A percentile compares a stretch with the other conserved stretches of the same genome.
Evolutionary conservation across 1,284 basidiomycete genomes (phyloP).

Genomic region (Marasmius sp.): DNA sequence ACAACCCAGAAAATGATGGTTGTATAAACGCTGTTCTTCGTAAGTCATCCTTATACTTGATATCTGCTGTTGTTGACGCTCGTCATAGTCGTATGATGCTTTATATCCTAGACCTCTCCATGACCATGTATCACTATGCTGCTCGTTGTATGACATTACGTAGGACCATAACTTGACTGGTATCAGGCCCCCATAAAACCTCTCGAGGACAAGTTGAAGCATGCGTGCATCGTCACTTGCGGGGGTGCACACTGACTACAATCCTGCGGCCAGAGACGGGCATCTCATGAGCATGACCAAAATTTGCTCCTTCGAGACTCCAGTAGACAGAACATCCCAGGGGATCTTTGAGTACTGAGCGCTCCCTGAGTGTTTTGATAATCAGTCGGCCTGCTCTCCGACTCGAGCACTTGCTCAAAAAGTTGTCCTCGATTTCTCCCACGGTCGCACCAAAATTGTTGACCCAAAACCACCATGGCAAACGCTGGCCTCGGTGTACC

Average conservation of each 20-base stretch:
- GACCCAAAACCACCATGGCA: constrained; percentile 33
- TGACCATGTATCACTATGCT: not conserved
- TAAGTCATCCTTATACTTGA: constrained; percentile 37
- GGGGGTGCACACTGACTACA: no score
- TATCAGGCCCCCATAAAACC: no score
- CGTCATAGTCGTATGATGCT: constrained; percentile 36
- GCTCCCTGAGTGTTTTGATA: no score
- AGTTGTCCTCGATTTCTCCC: not conserved
- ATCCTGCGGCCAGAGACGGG: no score
- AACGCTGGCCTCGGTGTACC: constrained; percentile 80
- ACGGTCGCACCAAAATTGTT: not conserved
- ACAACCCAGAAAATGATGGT: constrained; percentile 96
- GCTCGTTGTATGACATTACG: not conserved
- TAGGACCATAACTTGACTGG: no score
- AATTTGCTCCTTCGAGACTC: no score
- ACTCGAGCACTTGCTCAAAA: not conserved
- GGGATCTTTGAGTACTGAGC: no score
- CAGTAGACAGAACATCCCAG: no score
- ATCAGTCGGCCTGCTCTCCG: not conserved
- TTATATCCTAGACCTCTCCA: not conserved
- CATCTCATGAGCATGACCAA: no score
- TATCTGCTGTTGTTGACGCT: not conserved
- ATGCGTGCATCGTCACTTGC: no score
- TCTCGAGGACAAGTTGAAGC: no score
- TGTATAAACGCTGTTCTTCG: constrained; percentile 92